Base-by-base conservation (phyloP, 2,329 filamentous ascomycete genomes). In the Stagonosporopsis cucurbitacearum region DNA sequence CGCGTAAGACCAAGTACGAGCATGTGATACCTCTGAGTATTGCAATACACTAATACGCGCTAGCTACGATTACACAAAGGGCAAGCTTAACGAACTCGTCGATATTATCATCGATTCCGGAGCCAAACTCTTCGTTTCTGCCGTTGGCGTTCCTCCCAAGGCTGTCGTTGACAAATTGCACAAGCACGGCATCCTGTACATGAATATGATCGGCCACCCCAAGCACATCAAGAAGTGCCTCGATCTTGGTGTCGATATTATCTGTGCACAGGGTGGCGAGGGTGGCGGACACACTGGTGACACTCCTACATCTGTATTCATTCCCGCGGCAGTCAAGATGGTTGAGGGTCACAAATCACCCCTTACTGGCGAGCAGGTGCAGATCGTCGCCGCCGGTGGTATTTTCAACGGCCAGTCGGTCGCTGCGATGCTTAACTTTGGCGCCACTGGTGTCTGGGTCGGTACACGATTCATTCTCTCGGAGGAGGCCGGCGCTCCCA, bases 201-300 rank as follows among this genome's bases (percentile, higher is more conserved):
- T 98, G 95, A 99, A 99, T 88, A 99, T 99, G 95, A 93, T 99
- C 76, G 95, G 95, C 66, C 95, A 99, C 84, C 94, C 95, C 74
- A 99, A 99, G 88, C 95, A 99, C 81, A 94, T 96, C 62, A 86
- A 92, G 80, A 99, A 98, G 85, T 96, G 92, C 79, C 84, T 99
- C 60, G 92, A 94, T 46, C 85, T 75, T 56, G 95, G 93, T 64
- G 91, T 88, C 68, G 95, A 99, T 79, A 90, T 99, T 71, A 98
- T 99, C 81, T 98, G 94, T 82, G 95, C 95, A 48, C 95, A 99
- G 82, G 95, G 95, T 75, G 94, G 95, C 69, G 95, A 99, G 82
- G 95, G 95, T 63, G 95, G 95, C 76, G 95, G 95, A 66, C 93
- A 97, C 83, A 97, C 92, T 13, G 95, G 95, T 71, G 90, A 97